A percentile compares a stretch with the other conserved stretches of the same genome.
Conservation (phyloP, 139 green algal genomes). For the Asterochloris sp. region DNA sequence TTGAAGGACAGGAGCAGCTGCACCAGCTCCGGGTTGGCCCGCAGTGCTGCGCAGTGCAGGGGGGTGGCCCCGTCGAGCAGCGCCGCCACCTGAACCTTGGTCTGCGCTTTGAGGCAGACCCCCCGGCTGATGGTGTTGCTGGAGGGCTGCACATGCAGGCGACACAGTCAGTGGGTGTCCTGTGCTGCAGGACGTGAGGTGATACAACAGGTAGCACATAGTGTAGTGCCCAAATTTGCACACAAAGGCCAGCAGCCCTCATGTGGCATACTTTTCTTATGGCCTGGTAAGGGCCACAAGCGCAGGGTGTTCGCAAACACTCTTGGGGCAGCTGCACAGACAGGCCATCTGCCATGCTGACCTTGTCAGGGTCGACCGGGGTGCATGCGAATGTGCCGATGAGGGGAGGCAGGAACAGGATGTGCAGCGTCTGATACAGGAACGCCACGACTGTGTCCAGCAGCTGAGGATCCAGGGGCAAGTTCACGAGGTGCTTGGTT, state of each 20-base stretch:
- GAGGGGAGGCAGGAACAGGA: neutral
- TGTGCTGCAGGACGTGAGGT: no score
- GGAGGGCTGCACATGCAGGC: no score
- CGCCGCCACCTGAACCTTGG: conserved; percentile 27
- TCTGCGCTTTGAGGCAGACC: neutral
- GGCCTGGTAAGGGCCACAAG: no score
- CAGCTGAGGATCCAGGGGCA: neutral
- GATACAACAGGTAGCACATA: no score
- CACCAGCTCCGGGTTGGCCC: conserved; percentile 63
- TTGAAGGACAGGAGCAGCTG: conserved; percentile 70
- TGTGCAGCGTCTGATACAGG: neutral
- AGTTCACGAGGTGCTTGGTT: neutral
- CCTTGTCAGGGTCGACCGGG: neutral
- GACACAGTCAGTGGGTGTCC: no score
- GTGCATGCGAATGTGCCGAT: no score
- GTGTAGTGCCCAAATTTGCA: no score
- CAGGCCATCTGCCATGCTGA: neutral
- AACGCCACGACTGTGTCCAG: conserved; percentile 4
- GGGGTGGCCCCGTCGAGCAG: conserved; percentile 67
- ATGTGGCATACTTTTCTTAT: no score
- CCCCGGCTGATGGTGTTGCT: no score
- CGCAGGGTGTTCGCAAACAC: no score
- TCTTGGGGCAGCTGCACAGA: neutral
- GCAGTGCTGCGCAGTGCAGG: conserved; percentile 73
- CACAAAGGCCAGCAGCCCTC: no score